phyloP scores from a whole-genome alignment of 306 rosid genomes.

The Ormosia semicastrata region DNA sequence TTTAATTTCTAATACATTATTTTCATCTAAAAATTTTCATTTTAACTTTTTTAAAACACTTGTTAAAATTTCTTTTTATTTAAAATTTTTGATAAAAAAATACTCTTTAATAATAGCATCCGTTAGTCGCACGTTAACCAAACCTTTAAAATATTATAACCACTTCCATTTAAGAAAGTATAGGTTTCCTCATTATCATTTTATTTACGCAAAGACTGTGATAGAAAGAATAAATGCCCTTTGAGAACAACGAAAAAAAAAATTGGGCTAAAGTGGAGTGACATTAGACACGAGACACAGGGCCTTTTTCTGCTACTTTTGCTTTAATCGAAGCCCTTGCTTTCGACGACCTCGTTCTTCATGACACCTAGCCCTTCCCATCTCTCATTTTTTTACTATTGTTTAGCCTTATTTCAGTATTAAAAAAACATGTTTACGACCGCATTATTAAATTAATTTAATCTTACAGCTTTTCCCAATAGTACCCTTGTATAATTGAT shows the following conservation, averaged over 20 bases:
- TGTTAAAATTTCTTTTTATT: too few relatives aligned
- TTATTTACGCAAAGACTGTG: not conserved
- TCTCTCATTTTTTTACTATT: not conserved
- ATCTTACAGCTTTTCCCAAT: not conserved
- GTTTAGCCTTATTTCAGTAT: not conserved
- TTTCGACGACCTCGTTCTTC: slow-evolving; percentile 30
- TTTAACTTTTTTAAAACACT: too few relatives aligned
- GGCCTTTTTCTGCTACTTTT: not conserved
- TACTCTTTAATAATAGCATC: too few relatives aligned
- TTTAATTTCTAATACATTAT: too few relatives aligned
- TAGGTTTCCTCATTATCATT: not conserved
- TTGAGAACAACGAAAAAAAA: slow-evolving; percentile 3
- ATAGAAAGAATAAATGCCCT: not conserved
- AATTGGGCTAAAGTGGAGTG: slow-evolving; percentile 1
- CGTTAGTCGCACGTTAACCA: too few relatives aligned
- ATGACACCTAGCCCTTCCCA: not conserved
- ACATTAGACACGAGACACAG: not conserved
- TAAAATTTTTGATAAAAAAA: too few relatives aligned
- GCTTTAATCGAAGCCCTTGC: slow-evolving; percentile 23
- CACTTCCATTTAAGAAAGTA: not conserved
- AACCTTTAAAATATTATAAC: too few relatives aligned
- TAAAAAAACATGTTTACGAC: not conserved
- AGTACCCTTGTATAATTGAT: not conserved
- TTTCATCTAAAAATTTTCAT: too few relatives aligned
- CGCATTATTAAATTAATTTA: not conserved